phyloP scores from a whole-genome alignment of 2,329 filamentous ascomycete genomes.

The Aspergillus hortae region DNA sequence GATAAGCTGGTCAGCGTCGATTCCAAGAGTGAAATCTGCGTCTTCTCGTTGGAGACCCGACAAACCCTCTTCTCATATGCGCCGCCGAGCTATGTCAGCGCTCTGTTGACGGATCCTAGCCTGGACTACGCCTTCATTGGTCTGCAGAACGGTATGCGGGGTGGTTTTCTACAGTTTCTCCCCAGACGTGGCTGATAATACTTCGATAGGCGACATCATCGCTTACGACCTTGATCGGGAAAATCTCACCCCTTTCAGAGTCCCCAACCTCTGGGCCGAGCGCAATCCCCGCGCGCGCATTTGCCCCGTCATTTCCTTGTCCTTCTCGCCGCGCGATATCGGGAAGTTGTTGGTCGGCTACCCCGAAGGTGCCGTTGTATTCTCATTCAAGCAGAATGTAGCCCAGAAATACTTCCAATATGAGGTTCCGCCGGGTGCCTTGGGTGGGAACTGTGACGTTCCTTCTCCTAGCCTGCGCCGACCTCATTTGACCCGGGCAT shows the following conservation, averaged over 20 bases:
- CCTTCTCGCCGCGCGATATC: constrained; percentile 87
- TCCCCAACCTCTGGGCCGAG: constrained; percentile 83
- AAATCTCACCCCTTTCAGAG: constrained; percentile 68
- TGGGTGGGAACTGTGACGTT: constrained; percentile 68
- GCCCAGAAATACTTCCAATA: constrained; percentile 79
- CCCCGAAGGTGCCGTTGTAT: constrained; percentile 78
- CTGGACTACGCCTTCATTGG: constrained; percentile 92
- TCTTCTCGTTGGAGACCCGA: constrained; percentile 76
- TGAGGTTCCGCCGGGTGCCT: constrained; percentile 73
- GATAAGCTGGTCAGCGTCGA: constrained; percentile 84
- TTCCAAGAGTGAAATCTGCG: constrained; percentile 74
- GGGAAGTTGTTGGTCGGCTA: constrained; percentile 92
- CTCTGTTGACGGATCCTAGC: constrained; percentile 78
- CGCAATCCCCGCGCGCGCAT: constrained; percentile 64
- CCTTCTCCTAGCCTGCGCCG: constrained; percentile 60
- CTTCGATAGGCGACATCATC: constrained; percentile 64
- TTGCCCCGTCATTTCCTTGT: constrained; percentile 68
- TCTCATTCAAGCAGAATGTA: constrained; percentile 89
- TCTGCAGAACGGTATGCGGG: constrained; percentile 59
- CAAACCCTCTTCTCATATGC: constrained; percentile 65
- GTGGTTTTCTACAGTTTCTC: neutral
- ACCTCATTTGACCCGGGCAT: constrained; percentile 74
- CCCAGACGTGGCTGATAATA: constrained; percentile 1
- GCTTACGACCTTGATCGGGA: constrained; percentile 92
- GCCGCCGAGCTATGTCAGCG: constrained; percentile 71